Conservation (phyloP, 768 basidiomycete genomes). For the Panus rudis region DNA sequence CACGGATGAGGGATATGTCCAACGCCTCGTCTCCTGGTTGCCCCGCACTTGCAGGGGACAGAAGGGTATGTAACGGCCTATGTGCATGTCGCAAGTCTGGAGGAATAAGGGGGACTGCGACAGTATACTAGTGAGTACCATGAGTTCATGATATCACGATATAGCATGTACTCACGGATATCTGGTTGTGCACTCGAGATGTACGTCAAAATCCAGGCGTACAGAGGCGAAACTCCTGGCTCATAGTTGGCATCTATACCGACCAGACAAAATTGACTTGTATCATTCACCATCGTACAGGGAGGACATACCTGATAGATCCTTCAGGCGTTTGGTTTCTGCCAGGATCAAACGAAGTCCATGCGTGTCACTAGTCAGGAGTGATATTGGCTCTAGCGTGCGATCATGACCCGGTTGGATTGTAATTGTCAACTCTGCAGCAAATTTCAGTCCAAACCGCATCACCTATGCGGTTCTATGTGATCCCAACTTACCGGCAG, state of each 20-base stretch:
- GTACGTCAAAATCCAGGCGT: conserved; percentile 13
- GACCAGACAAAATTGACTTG: not conserved
- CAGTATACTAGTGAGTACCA: not conserved
- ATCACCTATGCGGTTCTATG: not conserved
- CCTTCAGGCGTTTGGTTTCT: conserved; percentile 53
- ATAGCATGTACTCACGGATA: conserved; percentile 5
- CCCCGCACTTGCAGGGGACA: conserved; percentile 60
- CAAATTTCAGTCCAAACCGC: too few species aligned
- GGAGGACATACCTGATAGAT: conserved; percentile 34
- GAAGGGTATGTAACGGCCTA: conserved; percentile 41
- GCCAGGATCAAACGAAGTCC: conserved; percentile 38
- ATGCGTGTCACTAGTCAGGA: conserved; percentile 42
- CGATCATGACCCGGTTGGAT: conserved; percentile 38
- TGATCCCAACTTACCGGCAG: conserved; percentile 31
- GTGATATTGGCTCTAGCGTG: conserved; percentile 29
- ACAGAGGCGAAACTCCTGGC: conserved; percentile 7
- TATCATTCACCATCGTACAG: not conserved
- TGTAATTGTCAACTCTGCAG: conserved; percentile 46
- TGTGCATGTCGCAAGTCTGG: conserved; percentile 49
- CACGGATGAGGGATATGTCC: conserved; percentile 53
- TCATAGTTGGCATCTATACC: conserved; percentile 10
- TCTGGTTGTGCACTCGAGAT: conserved; percentile 1
- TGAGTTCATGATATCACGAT: not conserved
- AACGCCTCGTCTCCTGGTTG: conserved; percentile 49
- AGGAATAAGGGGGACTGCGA: conserved; percentile 35